These are phyloP conservation scores for Alternaria longipes DNA, from an alignment of 2,329 filamentous ascomycete genomes.

Conservation along the genomic window DNA sequence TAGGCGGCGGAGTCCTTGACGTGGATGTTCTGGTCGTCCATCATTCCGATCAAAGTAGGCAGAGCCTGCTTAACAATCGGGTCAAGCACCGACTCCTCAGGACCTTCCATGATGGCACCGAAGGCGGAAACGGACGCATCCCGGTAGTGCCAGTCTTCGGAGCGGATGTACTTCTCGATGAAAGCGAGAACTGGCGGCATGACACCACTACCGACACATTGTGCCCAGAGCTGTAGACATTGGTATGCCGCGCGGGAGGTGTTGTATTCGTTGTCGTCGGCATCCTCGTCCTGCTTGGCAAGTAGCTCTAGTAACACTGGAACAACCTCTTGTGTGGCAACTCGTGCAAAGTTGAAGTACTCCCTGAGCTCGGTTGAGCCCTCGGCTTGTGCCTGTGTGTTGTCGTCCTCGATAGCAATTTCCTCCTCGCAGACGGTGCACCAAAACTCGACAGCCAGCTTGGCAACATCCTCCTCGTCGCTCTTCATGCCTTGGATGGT, in stretches of 20 bases:
- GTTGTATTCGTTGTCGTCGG: slow-evolving; percentile 97
- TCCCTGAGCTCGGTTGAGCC: slow-evolving; percentile 84
- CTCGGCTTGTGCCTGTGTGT: slow-evolving; percentile 75
- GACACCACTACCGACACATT: slow-evolving; percentile 85
- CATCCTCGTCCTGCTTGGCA: slow-evolving; percentile 98
- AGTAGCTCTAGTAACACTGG: slow-evolving; percentile 88
- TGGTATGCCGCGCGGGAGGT: slow-evolving; percentile 94
- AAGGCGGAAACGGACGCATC: slow-evolving; percentile 98
- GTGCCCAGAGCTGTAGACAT: slow-evolving; percentile 92
- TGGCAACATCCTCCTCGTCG: slow-evolving; percentile 95
- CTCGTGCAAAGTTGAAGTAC: slow-evolving; percentile 94
- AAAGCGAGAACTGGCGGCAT: slow-evolving; percentile 88
- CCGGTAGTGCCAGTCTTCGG: slow-evolving; percentile 92
- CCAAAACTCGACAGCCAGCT: slow-evolving; percentile 99
- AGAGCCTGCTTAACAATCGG: slow-evolving; percentile 96
- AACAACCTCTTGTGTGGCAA: slow-evolving; percentile 93
- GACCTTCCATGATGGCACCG: slow-evolving; percentile 98
- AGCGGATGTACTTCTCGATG: slow-evolving; percentile 88
- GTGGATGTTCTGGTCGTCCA: slow-evolving; percentile 85
- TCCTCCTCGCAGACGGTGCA: slow-evolving; percentile 99
- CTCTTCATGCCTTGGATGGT: slow-evolving; percentile 99
- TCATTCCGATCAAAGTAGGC: slow-evolving; percentile 90
- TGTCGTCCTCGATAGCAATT: slow-evolving; percentile 97
- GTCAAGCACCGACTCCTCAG: slow-evolving; percentile 89
- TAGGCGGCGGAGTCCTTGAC: slow-evolving; percentile 97